Evolutionary conservation across 2,329 filamentous ascomycete species (phyloP), one percentile per base, ranked within the genome.

Genomic region (Polychaeton citri): DNA sequence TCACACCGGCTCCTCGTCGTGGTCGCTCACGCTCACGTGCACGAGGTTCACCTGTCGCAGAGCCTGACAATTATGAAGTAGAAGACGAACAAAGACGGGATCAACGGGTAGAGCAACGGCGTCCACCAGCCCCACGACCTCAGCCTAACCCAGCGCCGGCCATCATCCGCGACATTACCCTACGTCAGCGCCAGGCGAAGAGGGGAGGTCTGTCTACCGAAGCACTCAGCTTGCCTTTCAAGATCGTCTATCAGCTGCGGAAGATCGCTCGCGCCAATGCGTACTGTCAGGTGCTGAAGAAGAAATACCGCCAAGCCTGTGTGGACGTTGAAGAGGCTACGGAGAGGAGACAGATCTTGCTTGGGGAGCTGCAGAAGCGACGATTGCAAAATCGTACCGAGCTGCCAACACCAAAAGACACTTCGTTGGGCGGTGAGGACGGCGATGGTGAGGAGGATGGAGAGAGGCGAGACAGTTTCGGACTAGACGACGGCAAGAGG

Each of bases 121-220:
- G 26, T 31, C 19, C 37, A 32, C 19, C 19, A 32, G 5, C 37
- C 34, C n/a, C n/a, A n/a, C n/a, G n/a, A n/a, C n/a, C n/a, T n/a
- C n/a, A n/a, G n/a, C n/a, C n/a, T n/a, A 3, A 35, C 7, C 24
- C 24, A 12, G 24, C 24, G 7, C 7, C 7, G 5, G 15, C 12
- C 15, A 28, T 28, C 3, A 24, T 16, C 19, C 28, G 33, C 28
- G 13, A 26, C 24, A 18, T 9, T 12, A n/a, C 19, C 19, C 35
- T 15, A 16, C 1, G 21, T 12, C 32, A 34, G 9, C 17, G 21
- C 5, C 16, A 16, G 3, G 15, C 24, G n/a, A 33, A 38, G 24
- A 30, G 24, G 10, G 17, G 21, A 28, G 32, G 30, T 8, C 20
- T 16, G 8, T 34, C 26, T 8, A 21, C 36, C 24, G 24, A n/a